Evolutionary conservation across 2,329 filamentous ascomycete genomes (phyloP).

Genomic region (Neurospora sp.): DNA sequence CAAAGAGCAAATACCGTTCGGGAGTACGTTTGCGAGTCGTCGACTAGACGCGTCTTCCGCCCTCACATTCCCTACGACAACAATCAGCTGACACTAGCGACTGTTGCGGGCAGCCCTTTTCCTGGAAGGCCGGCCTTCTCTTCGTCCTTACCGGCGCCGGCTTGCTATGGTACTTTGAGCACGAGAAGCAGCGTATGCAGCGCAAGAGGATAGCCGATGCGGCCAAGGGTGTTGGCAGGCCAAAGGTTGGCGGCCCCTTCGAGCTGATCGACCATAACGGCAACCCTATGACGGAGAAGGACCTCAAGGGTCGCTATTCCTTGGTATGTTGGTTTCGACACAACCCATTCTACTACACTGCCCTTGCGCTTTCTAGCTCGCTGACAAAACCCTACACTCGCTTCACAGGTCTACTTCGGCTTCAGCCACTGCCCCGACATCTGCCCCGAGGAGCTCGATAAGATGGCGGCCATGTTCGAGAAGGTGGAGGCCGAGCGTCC

Average conservation of each 20-base stretch:
- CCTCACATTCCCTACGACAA: conserved; percentile 8
- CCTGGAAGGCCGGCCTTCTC: conserved; percentile 78
- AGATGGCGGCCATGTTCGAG: conserved; percentile 96
- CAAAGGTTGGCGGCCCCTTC: conserved; percentile 88
- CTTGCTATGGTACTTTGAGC: conserved; percentile 83
- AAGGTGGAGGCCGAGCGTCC: conserved; percentile 45
- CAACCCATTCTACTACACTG: background rate
- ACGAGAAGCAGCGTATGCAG: conserved; percentile 86
- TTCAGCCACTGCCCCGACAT: conserved; percentile 98
- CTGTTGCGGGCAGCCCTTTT: conserved; percentile 60
- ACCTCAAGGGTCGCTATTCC: conserved; percentile 79
- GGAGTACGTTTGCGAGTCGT: conserved; percentile 33
- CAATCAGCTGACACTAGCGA: background rate
- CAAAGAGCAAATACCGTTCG: conserved; percentile 46
- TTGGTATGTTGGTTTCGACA: conserved; percentile 42
- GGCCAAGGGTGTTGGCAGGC: conserved; percentile 83
- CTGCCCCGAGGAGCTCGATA: conserved; percentile 97
- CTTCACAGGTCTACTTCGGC: conserved; percentile 78
- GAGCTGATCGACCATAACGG: conserved; percentile 74
- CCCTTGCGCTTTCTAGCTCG: background rate
- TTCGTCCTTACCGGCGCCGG: conserved; percentile 72
- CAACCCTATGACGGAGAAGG: conserved; percentile 63
- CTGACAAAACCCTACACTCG: background rate
- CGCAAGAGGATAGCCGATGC: conserved; percentile 82
- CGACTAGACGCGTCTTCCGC: background rate